Conservation (phyloP, 108 stramenopile species). For the Cylindrotheca closterium region DNA sequence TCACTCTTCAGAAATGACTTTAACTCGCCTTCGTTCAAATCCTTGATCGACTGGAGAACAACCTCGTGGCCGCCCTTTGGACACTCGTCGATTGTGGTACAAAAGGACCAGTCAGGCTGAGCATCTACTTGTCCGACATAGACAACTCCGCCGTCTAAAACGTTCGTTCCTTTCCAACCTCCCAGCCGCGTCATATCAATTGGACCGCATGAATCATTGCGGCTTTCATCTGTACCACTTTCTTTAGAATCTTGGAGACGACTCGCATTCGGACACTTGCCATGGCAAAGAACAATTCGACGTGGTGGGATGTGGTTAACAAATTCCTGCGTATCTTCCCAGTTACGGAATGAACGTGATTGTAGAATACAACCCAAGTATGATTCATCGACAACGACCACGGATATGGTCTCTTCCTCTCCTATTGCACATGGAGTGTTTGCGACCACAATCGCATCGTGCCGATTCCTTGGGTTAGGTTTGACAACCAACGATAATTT, state of each 20-base stretch:
- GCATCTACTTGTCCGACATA: conserved; percentile 68
- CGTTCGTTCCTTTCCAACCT: conserved; percentile 24
- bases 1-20: conserved; percentile 29
- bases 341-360: conserved; percentile 54
- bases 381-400: conserved; percentile 62
- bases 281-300: conserved; percentile 60
- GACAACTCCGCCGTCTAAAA: conserved; percentile 17
- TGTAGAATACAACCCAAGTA: conserved; percentile 68
- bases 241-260: conserved; percentile 4
- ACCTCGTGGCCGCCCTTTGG: conserved; percentile 27
- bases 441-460: conserved; percentile 43
- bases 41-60: conserved; percentile 1
- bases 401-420: conserved; percentile 40
- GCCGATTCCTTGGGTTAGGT: conserved; percentile 15
- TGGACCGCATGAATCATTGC: too few relatives aligned
- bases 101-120: conserved; percentile 66
- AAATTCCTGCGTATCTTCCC: conserved; percentile 44
- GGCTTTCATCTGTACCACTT: neutral
- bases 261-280: conserved; percentile 10
- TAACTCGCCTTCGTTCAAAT: neutral
- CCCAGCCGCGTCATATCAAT: conserved; percentile 26
- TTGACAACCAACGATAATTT: conserved; percentile 13
- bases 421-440: conserved; percentile 55
- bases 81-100: conserved; percentile 18
- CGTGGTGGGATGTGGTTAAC: conserved; percentile 45